These are phyloP conservation scores for Metschnikowia lochheadii DNA, from an alignment of 805 yeast genomes.

Conservation along the genomic window DNA sequence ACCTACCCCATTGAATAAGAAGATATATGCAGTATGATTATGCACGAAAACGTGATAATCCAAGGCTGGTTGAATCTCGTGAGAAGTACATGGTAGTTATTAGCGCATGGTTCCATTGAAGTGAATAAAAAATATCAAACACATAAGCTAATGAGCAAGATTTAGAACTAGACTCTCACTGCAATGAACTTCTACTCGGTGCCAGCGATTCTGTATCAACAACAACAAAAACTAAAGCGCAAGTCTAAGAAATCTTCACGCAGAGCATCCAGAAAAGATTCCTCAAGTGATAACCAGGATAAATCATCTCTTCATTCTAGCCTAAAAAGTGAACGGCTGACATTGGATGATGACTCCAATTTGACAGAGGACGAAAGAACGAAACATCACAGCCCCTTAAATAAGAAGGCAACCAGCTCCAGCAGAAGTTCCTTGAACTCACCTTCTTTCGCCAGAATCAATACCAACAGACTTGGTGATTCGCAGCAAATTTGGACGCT, in stretches of 20 bases:
- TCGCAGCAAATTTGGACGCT: background rate
- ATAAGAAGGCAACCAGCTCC: background rate
- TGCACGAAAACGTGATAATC: background rate
- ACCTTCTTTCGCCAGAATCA: background rate
- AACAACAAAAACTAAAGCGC: slow-evolving; percentile 30
- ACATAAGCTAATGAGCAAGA: background rate
- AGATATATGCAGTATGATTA: background rate
- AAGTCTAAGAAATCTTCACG: slow-evolving; percentile 13
- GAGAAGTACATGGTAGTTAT: background rate
- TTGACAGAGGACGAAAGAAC: background rate
- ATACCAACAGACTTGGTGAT: background rate
- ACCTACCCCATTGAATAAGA: background rate
- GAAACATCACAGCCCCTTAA: background rate
- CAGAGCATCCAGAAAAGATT: background rate
- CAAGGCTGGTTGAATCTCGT: background rate
- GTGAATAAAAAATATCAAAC: background rate
- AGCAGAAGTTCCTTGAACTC: slow-evolving; percentile 1
- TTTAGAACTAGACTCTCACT: background rate
- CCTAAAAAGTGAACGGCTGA: background rate
- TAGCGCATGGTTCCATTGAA: background rate
- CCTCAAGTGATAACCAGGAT: background rate
- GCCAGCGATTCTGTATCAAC: slow-evolving; percentile 39
- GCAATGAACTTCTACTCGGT: slow-evolving; percentile 37
- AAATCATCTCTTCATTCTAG: background rate
- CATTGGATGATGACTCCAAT: background rate